Conservation (phyloP, 2,329 filamentous ascomycete species). For the Diaporthe eres region DNA sequence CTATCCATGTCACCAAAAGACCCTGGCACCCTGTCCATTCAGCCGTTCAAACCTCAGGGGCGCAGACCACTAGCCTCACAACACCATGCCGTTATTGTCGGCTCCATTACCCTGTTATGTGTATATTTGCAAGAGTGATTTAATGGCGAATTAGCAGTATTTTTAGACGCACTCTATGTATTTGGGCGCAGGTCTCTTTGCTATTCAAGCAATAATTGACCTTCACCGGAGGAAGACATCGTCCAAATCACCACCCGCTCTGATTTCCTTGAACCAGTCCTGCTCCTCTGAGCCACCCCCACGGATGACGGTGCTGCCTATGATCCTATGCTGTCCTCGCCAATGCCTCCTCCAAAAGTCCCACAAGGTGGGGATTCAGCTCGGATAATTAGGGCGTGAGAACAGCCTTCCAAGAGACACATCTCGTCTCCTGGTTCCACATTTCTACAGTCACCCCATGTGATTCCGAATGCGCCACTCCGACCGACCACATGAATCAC, state of each 20-base stretch:
- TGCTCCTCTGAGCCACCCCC: neutral
- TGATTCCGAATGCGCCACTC: neutral
- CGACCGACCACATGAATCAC: neutral
- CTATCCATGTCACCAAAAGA: slow-evolving; percentile 7
- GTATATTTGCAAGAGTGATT: neutral
- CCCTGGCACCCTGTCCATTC: neutral
- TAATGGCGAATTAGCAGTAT: neutral
- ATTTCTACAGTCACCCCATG: neutral
- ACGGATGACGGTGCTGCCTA: neutral
- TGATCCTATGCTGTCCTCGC: neutral
- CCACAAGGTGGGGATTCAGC: neutral
- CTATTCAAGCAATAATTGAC: neutral
- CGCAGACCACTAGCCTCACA: neutral
- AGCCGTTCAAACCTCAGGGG: neutral
- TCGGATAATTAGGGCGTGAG: neutral
- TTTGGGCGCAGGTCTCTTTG: neutral
- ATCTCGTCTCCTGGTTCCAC: neutral
- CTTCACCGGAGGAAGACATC: neutral
- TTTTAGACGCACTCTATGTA: too few species aligned
- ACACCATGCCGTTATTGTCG: neutral
- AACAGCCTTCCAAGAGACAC: neutral
- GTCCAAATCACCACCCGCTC: neutral
- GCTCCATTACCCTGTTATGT: neutral
- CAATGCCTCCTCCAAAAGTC: neutral
- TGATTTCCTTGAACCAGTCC: neutral